Conservation (phyloP, 1,139 yeast species). For the Scheffersomyces cryptocercus region DNA sequence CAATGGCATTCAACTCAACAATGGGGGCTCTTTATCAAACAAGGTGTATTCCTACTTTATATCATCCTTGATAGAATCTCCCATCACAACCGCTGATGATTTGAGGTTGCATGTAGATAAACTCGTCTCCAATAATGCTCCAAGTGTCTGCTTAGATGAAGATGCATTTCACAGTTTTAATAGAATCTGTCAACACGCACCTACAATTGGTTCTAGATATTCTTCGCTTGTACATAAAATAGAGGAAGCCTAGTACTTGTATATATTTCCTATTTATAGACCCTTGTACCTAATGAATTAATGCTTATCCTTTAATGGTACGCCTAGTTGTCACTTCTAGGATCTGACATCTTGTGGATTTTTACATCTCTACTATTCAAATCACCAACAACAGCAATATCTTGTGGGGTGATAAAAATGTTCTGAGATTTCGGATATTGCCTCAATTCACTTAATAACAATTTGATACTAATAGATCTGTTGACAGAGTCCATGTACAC, state of each 20-base stretch:
- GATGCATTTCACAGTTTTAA: not conserved
- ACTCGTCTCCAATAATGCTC: not conserved
- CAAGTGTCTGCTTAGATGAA: not conserved
- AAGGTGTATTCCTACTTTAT: conserved; percentile 4
- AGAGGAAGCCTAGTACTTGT: not conserved
- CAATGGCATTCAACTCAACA: not conserved
- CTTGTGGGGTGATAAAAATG: conserved; percentile 93
- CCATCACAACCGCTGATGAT: conserved; percentile 4
- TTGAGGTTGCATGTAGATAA: conserved; percentile 1
- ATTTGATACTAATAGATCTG: conserved; percentile 73
- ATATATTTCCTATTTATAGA: not conserved
- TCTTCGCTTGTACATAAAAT: not conserved
- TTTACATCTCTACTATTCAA: conserved; percentile 61
- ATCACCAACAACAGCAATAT: conserved; percentile 76
- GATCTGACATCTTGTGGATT: conserved; percentile 71
- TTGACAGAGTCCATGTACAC: conserved; percentile 97
- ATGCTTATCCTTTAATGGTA: not conserved
- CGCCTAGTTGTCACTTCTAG: conserved; percentile 29
- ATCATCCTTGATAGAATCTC: conserved; percentile 2
- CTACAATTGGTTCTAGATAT: not conserved
- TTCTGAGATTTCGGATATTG: conserved; percentile 72
- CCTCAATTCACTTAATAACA: conserved; percentile 69
- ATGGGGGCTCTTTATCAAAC: not conserved
- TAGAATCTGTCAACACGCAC: not conserved
- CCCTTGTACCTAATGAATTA: too few relatives aligned